A percentile compares a stretch with the other conserved stretches of the same genome.
Conservation (phyloP, 1,284 basidiomycete genomes). For the Irpex rosettiformis region DNA sequence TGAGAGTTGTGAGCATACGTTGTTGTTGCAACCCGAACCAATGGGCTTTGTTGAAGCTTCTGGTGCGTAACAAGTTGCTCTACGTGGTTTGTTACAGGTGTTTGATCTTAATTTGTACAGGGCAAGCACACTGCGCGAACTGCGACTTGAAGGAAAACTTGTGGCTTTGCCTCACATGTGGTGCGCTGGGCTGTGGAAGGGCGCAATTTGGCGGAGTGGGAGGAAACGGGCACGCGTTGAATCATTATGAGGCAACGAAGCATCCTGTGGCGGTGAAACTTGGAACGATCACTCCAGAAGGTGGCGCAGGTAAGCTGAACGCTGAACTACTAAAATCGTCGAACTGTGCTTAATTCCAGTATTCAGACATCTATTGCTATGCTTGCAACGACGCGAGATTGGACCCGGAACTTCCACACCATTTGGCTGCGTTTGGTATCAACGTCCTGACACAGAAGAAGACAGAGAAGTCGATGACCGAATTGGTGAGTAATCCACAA, state of each 20-base stretch:
- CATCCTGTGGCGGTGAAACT: conserved; percentile 92
- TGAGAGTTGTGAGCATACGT: conserved; percentile 82
- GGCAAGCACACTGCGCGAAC: conserved; percentile 70
- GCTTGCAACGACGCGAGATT: conserved; percentile 84
- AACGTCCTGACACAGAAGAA: conserved; percentile 82
- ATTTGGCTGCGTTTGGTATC: conserved; percentile 86
- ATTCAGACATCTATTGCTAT: conserved; percentile 97
- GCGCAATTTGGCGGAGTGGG: conserved; percentile 82
- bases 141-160: conserved; percentile 88
- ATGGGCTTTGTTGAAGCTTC: conserved; percentile 51
- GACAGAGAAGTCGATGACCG: conserved; percentile 97
- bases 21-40: conserved; percentile 68
- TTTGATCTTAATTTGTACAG: conserved; percentile 32
- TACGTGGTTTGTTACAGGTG: not conserved
- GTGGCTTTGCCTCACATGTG: conserved; percentile 95
- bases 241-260: conserved; percentile 74
- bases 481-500: conserved; percentile 77
- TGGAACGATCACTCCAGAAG: conserved; percentile 96
- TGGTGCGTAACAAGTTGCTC: conserved; percentile 30
- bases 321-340: too few relatives aligned
- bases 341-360: too few relatives aligned
- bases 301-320: conserved; percentile 64
- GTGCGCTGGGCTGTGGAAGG: conserved; percentile 92
- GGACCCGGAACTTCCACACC: conserved; percentile 75
- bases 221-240: conserved; percentile 89